Evolutionary conservation across 192 early-diverging fungal species (phyloP).

Genomic region (Phlyctochytrium arcticum): DNA sequence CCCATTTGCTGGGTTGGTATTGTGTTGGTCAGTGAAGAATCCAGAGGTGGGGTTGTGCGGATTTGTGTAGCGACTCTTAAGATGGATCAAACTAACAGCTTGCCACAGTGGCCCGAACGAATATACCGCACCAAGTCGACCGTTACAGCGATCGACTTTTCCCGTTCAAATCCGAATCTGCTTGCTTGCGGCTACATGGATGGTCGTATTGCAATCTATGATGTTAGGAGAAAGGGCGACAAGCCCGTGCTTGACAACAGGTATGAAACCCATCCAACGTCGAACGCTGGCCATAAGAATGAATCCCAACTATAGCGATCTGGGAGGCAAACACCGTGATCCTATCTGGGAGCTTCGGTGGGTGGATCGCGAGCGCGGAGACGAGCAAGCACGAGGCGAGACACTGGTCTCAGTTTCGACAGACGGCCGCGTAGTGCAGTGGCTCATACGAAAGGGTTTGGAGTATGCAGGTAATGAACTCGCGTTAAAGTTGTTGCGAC

Average conservation of each 20-base stretch:
- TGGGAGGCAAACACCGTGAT: constrained; percentile 54
- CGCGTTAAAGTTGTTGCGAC: neutral
- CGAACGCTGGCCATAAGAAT: neutral
- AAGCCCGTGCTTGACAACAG: constrained; percentile 44
- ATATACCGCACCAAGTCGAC: constrained; percentile 42
- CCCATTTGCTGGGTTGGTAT: constrained; percentile 37
- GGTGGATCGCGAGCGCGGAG: constrained; percentile 52
- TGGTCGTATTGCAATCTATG: constrained; percentile 51
- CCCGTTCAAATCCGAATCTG: constrained; percentile 43
- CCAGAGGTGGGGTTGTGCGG: constrained; percentile 43
- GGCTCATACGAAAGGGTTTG: constrained; percentile 53
- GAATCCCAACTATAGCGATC: constrained; percentile 25
- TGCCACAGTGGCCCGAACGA: constrained; percentile 50
- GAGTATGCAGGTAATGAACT: constrained; percentile 43
- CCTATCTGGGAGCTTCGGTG: constrained; percentile 62
- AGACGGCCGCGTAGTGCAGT: constrained; percentile 55
- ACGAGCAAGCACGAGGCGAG: constrained; percentile 49
- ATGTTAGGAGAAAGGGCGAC: constrained; percentile 41
- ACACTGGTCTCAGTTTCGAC: constrained; percentile 51
- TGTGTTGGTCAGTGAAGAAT: constrained; percentile 57
- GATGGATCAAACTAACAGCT: no score
- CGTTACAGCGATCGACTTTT: constrained; percentile 56
- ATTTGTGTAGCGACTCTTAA: neutral
- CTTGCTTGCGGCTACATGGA: constrained; percentile 51
- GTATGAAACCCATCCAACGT: neutral